A percentile compares a stretch with the other conserved stretches of the same genome.
These are phyloP conservation scores for Amyloporia xantha DNA, from an alignment of 768 basidiomycete species.

Conservation along the genomic window DNA sequence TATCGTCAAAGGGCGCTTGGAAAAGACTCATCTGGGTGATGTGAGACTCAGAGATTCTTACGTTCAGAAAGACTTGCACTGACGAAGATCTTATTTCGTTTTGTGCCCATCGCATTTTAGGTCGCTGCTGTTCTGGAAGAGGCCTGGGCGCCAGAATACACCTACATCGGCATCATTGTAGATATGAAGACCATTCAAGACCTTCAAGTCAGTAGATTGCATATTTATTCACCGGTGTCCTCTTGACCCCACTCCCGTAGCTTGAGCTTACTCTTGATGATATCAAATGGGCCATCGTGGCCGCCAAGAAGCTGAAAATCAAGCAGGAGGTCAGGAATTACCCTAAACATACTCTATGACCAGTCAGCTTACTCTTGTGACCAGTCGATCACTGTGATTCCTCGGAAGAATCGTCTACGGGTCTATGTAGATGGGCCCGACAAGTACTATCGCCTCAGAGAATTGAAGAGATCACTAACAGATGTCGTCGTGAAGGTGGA, in stretches of 20 bases:
- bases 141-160: conserved; percentile 90
- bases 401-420: conserved; percentile 65
- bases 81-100: neutral
- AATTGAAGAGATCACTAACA: conserved; percentile 76
- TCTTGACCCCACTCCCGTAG: conserved; percentile 30
- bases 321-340: conserved; percentile 60
- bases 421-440: conserved; percentile 75
- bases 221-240: neutral
- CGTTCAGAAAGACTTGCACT: neutral
- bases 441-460: conserved; percentile 79
- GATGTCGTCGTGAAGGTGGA: conserved; percentile 88
- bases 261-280: conserved; percentile 91
- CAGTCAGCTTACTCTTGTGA: neutral
- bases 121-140: conserved; percentile 91
- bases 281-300: conserved; percentile 87
- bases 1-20: conserved; percentile 93
- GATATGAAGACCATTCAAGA: conserved; percentile 84
- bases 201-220: conserved; percentile 71
- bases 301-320: conserved; percentile 85
- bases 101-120: no score
- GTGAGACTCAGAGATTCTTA: conserved; percentile 48
- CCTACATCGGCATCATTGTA: conserved; percentile 89
- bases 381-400: conserved; percentile 71
- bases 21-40: conserved; percentile 92
- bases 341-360: neutral